These are phyloP conservation scores for Colletotrichum orbiculare DNA, from an alignment of 2,329 filamentous ascomycete genomes.

Conservation along the genomic window DNA sequence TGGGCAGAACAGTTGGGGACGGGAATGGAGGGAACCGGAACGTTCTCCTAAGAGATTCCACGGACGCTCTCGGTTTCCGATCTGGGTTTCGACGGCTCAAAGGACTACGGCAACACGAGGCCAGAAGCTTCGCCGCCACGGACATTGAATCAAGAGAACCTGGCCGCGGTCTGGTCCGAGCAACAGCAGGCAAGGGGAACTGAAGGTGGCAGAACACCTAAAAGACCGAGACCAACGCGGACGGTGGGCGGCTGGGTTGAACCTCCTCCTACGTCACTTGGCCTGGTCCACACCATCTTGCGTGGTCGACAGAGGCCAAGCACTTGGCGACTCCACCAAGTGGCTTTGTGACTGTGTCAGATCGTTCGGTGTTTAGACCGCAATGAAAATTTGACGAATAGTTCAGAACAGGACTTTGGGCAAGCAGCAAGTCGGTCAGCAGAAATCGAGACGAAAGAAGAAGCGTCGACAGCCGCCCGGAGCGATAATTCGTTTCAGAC, in stretches of 20 bases:
- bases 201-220: neutral
- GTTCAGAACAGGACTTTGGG: neutral
- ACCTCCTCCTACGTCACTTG: conserved; percentile 34
- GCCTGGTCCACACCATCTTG: conserved; percentile 33
- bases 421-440: neutral
- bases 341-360: conserved; percentile 30
- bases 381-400: neutral
- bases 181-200: neutral
- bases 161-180: conserved; percentile 25
- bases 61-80: conserved; percentile 8
- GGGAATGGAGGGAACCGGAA: conserved; percentile 20
- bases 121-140: conserved; percentile 24
- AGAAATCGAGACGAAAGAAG: neutral
- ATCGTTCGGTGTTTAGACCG: conserved; percentile 9
- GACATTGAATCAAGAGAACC: conserved; percentile 10
- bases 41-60: conserved; percentile 4
- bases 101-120: conserved; percentile 18
- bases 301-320: conserved; percentile 33
- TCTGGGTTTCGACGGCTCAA: conserved; percentile 14
- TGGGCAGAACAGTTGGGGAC: conserved; percentile 17
- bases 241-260: conserved; percentile 17
- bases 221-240: neutral
- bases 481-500: conserved; percentile 16
- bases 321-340: conserved; percentile 30
- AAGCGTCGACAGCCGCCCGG: conserved; percentile 14